Percentiles rank a stretch among this genome's conserved stretches.
Conservation (phyloP, 2,329 filamentous ascomycete genomes). For the Cladophialophora bantiana region DNA sequence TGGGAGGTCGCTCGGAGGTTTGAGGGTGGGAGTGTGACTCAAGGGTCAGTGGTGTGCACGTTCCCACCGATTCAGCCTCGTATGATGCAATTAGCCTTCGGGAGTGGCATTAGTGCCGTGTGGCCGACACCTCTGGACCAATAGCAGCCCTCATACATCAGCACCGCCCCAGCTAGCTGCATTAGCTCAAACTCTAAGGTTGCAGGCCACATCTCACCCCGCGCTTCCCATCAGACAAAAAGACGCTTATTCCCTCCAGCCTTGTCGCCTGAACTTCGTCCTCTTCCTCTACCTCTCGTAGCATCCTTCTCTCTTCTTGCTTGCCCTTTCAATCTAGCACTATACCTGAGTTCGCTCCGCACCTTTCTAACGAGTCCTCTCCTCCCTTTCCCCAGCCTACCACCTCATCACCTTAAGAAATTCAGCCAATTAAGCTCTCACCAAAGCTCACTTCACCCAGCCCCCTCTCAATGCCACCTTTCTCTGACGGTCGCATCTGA, state of each 20-base stretch:
- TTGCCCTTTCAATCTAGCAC: background rate
- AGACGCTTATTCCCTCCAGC: slow-evolving; percentile 7
- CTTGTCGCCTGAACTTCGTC: slow-evolving; percentile 8
- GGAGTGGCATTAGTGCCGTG: background rate
- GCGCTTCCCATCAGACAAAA: background rate
- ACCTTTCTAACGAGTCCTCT: background rate
- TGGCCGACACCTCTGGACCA: background rate
- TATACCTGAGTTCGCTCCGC: background rate
- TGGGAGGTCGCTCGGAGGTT: background rate
- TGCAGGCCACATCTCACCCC: slow-evolving; percentile 12
- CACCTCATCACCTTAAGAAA: background rate
- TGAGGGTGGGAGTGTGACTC: background rate
- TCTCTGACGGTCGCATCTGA: background rate
- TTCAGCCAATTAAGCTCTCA: background rate
- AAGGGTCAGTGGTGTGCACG: background rate
- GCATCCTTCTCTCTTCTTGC: background rate
- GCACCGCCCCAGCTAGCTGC: background rate
- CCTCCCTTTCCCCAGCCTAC: background rate
- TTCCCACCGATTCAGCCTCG: slow-evolving; percentile 3
- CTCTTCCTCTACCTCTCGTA: background rate
- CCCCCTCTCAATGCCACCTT: background rate
- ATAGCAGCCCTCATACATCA: background rate
- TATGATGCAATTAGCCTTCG: background rate
- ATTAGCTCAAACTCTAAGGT: background rate
- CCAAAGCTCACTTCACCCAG: background rate